Percentiles rank a stretch among this genome's conserved stretches.
Conservation (phyloP, 129 eudicot genomes). For the Apium graveolens region DNA sequence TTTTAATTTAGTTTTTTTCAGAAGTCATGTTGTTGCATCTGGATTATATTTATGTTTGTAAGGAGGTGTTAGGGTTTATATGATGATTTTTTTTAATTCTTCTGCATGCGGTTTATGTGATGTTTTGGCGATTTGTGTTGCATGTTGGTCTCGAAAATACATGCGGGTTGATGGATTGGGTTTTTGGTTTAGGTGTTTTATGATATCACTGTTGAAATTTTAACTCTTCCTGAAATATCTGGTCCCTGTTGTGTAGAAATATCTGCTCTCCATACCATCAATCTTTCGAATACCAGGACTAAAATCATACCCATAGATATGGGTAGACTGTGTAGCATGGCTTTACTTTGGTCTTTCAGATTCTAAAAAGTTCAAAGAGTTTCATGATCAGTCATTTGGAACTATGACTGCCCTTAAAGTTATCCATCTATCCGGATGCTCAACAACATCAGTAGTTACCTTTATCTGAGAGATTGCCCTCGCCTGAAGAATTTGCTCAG, state of each 20-base stretch:
- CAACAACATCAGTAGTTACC: conserved; percentile 18
- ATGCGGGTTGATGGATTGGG: not conserved
- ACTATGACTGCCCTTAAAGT: conserved; percentile 21
- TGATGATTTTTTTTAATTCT: not conserved
- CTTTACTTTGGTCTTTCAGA: conserved; percentile 31
- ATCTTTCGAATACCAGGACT: conserved; percentile 2
- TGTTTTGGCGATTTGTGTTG: not conserved
- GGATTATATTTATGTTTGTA: not conserved
- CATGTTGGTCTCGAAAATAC: not conserved
- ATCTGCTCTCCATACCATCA: conserved; percentile 15
- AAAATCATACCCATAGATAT: conserved; percentile 8
- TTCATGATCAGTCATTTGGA: conserved; percentile 28
- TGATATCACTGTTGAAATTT: not conserved
- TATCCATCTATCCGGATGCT: conserved; percentile 32
- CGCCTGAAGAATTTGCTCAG: conserved; percentile 10
- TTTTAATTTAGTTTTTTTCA: not conserved
- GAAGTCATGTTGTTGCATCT: not conserved
- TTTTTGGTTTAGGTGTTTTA: not conserved
- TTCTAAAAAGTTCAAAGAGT: conserved; percentile 24
- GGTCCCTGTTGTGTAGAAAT: not conserved
- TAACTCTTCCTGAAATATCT: not conserved
- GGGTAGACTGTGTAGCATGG: conserved; percentile 31
- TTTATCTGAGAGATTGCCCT: conserved; percentile 31
- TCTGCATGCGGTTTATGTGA: not conserved
- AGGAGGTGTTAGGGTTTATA: not conserved